Evolutionary conservation across 768 basidiomycete species (phyloP).

Genomic region (Suillus subluteus): DNA sequence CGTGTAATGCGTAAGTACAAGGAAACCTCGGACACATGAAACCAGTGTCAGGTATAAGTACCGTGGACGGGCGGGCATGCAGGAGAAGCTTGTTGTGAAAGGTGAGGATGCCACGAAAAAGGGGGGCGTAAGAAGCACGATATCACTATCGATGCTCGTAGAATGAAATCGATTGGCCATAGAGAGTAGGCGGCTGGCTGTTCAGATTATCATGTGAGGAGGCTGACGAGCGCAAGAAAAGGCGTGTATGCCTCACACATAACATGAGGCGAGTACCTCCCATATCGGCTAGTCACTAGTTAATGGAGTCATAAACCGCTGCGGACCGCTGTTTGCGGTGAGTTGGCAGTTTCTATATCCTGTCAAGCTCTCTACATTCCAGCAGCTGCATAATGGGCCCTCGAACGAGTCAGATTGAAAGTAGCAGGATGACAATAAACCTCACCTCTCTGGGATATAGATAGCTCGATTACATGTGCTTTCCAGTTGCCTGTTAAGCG

Average conservation of each 20-base stretch:
- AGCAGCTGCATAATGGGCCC: neutral
- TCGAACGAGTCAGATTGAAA: neutral
- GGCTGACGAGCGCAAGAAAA: slow-evolving; percentile 6
- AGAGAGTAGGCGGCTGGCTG: slow-evolving; percentile 1
- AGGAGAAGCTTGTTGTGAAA: slow-evolving; percentile 5
- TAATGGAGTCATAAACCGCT: neutral
- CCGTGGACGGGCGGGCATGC: neutral
- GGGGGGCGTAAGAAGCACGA: slow-evolving; percentile 12
- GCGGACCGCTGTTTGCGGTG: neutral
- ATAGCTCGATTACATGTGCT: neutral
- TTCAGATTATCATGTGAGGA: neutral
- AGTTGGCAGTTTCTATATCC: neutral
- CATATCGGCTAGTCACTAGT: neutral
- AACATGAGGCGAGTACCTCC: slow-evolving; percentile 3
- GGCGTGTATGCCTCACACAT: slow-evolving; percentile 3
- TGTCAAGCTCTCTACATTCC: neutral
- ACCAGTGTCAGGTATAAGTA: slow-evolving; percentile 10
- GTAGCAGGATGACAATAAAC: neutral
- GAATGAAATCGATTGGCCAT: slow-evolving; percentile 4
- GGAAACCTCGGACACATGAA: neutral
- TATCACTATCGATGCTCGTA: neutral
- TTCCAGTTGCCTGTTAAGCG: neutral
- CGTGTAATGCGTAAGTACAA: neutral
- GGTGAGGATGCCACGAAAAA: slow-evolving; percentile 5
- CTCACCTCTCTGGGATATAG: neutral